Base-by-base conservation (phyloP, 2,329 filamentous ascomycete species). In the Aspergillus japonicus region DNA sequence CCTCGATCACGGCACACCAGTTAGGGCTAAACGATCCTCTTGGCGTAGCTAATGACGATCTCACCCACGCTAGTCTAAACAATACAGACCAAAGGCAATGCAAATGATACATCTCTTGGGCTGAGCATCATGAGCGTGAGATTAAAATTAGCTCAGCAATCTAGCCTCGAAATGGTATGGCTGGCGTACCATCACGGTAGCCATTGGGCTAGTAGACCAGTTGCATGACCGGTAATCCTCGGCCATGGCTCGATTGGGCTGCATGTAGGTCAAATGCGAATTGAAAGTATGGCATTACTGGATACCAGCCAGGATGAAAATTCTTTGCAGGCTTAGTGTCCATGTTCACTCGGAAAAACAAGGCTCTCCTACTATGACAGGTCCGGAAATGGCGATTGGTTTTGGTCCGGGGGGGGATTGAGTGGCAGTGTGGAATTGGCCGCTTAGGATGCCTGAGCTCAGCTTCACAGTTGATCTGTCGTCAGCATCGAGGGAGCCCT, bases 401-500 rank as follows among this genome's bases (percentile, higher is more conserved):
- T 11, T n/a, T 35, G 14, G 33, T 16, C 16, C 5, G 33, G 2
- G 5, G 26, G 2, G 5, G 26, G 11, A 14, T 44, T 48, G 24
- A 48, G n/a, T 47, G 26, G 26, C 12, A 33, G 42, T 7, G 14
- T 24, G 3, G 33, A 42, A 42, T n/a, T 42, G 21, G 21, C 44
- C 26, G 53, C 26, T 35, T 31, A 21, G 35, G n/a, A 23, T 26
- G 33, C 23, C 23, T 24, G 51, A 23, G 42, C 53, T 47, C 42
- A 47, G 53, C 39, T 42, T 33, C 42, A 55, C 42, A 24, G 44
- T 42, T 55, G 53, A 48, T 33, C 53, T 55, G 53, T 47, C 53
- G 53, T 55, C 53, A 55, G 53, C 44, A 48, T 55, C 47, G 11
- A 21, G 47, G 26, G 47, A 6, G 47, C 29, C 42, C 26, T 33